These are phyloP conservation scores for Blastobotrys terrestris DNA, from an alignment of 805 yeast species.

Conservation along the genomic window DNA sequence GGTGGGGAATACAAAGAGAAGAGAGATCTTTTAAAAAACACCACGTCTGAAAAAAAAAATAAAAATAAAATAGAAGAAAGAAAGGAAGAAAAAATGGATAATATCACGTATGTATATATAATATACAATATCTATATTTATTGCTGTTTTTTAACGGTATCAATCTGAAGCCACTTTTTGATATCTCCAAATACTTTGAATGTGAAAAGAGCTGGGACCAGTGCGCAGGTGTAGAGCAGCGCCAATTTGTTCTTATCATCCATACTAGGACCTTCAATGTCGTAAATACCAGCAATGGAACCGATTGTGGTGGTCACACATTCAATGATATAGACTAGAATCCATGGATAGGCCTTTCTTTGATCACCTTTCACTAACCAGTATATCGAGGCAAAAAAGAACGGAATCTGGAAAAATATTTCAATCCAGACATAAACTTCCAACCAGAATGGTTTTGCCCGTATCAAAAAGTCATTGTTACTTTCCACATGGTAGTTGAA, in stretches of 20 bases:
- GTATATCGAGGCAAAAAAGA: conserved; percentile 55
- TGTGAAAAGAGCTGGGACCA: not conserved
- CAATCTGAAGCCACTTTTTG: not conserved
- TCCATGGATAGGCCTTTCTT: conserved; percentile 33
- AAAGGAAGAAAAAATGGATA: too few relatives aligned
- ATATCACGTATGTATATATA: too few relatives aligned
- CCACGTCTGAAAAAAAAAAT: too few relatives aligned
- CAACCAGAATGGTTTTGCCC: conserved; percentile 65
- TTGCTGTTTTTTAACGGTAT: not conserved
- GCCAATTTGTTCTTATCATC: conserved; percentile 40
- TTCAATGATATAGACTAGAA: conserved; percentile 69
- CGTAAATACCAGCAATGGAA: conserved; percentile 42
- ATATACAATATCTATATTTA: not conserved
- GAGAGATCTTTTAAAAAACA: too few relatives aligned
- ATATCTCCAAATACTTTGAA: not conserved
- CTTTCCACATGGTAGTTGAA: conserved; percentile 51
- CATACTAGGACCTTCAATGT: conserved; percentile 32
- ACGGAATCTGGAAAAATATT: conserved; percentile 69
- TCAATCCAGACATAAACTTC: conserved; percentile 66
- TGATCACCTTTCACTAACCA: conserved; percentile 30
- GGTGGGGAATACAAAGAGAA: not conserved
- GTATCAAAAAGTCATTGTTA: conserved; percentile 69
- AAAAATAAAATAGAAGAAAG: too few relatives aligned
- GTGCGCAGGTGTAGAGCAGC: conserved; percentile 38
- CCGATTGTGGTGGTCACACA: conserved; percentile 75